These are phyloP conservation scores for Cutaneotrichosporon spelunceum DNA, from an alignment of 1,284 basidiomycete genomes.

Conservation along the genomic window DNA sequence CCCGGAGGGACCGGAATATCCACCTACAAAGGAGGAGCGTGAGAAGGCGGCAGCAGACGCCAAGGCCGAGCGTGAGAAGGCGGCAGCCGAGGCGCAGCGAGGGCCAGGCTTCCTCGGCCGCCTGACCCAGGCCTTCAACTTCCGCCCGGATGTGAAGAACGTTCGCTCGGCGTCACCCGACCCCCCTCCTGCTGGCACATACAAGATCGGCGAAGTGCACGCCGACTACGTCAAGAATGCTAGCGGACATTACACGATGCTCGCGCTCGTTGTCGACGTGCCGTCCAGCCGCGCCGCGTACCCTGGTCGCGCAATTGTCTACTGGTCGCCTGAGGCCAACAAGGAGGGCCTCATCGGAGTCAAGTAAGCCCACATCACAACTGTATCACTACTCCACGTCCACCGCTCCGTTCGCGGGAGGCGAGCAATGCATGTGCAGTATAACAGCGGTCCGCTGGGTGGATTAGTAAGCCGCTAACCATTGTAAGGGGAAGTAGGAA, in stretches of 20 bases:
- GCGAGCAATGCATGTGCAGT: constrained; percentile 8
- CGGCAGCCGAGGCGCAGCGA: constrained; percentile 9
- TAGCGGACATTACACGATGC: constrained; percentile 40
- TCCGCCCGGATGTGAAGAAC: constrained; percentile 1
- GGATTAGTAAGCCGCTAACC: not conserved
- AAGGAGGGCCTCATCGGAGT: constrained; percentile 41
- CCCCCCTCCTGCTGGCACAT: constrained; percentile 47
- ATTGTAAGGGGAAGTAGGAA: not conserved
- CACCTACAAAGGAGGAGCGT: not conserved
- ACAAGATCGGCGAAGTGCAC: constrained; percentile 47
- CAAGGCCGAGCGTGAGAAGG: constrained; percentile 1
- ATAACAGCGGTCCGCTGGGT: not conserved
- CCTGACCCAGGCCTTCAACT: constrained; percentile 6
- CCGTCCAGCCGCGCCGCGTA: constrained; percentile 39
- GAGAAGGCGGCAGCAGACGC: not conserved
- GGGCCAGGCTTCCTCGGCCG: constrained; percentile 17
- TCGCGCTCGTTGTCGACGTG: constrained; percentile 48
- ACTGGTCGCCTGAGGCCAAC: constrained; percentile 45
- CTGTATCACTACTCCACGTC: constrained; percentile 4
- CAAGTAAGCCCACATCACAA: constrained; percentile 8
- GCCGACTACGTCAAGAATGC: constrained; percentile 52
- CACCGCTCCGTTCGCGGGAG: constrained; percentile 1
- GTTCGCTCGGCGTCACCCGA: constrained; percentile 16
- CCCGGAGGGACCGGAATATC: constrained; percentile 11
- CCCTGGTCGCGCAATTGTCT: constrained; percentile 45